Percentiles rank a stretch among this genome's conserved stretches.
phyloP scores from a whole-genome alignment of 176 grass and related monocot genomes.

The Musa schizocarpa region DNA sequence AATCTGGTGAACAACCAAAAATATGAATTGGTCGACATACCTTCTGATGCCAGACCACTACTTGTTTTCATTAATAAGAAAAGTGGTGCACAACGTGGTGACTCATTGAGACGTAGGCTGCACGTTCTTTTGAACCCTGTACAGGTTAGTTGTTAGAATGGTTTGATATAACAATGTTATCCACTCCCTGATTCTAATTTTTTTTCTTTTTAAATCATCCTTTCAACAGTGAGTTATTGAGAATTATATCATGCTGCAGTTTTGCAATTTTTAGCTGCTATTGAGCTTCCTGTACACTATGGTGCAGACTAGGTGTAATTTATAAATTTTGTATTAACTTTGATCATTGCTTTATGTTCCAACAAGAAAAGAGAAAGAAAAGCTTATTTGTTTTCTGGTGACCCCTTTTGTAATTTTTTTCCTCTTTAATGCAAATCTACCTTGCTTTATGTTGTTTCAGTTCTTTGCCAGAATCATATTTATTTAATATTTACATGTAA shows the following conservation, averaged over 20 bases:
- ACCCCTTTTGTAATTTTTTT: too few species aligned
- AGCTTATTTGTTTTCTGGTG: background rate
- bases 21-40: conserved; percentile 22
- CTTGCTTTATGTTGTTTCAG: background rate
- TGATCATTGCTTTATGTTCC: background rate
- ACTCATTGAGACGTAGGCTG: conserved; percentile 10
- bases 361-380: background rate
- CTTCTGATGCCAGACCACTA: conserved; percentile 23
- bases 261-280: background rate
- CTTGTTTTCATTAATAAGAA: conserved; percentile 28
- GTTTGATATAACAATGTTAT: background rate
- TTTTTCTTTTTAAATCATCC: background rate
- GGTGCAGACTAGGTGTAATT: background rate
- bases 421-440: background rate
- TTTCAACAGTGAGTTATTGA: background rate
- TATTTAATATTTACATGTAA: background rate
- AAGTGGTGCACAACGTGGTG: conserved; percentile 23
- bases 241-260: background rate
- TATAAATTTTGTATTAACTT: background rate
- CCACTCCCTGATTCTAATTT: background rate
- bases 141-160: conserved; percentile 5
- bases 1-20: background rate
- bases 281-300: background rate
- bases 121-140: conserved; percentile 24
- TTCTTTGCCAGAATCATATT: background rate